These are phyloP conservation scores for Pythium chondricola DNA, from an alignment of 352 stramenopile genomes.

Conservation along the genomic window DNA sequence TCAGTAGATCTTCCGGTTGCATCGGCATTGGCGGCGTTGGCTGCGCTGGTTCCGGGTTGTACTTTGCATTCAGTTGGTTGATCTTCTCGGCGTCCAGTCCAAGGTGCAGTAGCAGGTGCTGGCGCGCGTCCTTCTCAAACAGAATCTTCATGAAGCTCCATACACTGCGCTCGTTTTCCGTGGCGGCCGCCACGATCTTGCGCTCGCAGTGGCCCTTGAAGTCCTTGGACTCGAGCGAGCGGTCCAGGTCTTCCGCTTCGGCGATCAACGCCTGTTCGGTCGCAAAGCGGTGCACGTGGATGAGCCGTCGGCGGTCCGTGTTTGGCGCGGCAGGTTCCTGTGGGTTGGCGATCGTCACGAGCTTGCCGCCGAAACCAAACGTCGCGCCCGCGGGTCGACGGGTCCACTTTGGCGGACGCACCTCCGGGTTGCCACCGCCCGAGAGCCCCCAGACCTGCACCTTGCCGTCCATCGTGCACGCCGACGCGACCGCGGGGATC, in stretches of 20 bases:
- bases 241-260: conserved; percentile 88
- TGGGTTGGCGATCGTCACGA: conserved; percentile 87
- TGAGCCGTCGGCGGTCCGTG: conserved; percentile 51
- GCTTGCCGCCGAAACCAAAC: conserved; percentile 96
- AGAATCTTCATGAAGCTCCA: conserved; percentile 93
- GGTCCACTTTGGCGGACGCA: conserved; percentile 94
- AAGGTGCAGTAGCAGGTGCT: conserved; percentile 92
- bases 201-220: conserved; percentile 91
- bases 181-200: conserved; percentile 66
- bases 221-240: conserved; percentile 84
- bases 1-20: conserved; percentile 30
- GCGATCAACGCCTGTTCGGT: conserved; percentile 79
- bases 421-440: conserved; percentile 66
- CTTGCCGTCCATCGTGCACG: conserved; percentile 96
- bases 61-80: conserved; percentile 77
- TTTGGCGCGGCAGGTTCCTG: conserved; percentile 45
- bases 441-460: conserved; percentile 90
- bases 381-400: conserved; percentile 84
- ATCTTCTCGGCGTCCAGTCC: conserved; percentile 93
- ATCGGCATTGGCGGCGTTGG: conserved; percentile 3
- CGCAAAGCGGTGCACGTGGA: conserved; percentile 79
- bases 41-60: conserved; percentile 43
- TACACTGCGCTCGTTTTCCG: conserved; percentile 65
- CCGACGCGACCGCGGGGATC: conserved; percentile 92
- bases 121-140: conserved; percentile 93